Percentiles rank a stretch among this genome's conserved stretches.
phyloP scores from a whole-genome alignment of 208 protist species.

The Wallacemonas sp. region DNA sequence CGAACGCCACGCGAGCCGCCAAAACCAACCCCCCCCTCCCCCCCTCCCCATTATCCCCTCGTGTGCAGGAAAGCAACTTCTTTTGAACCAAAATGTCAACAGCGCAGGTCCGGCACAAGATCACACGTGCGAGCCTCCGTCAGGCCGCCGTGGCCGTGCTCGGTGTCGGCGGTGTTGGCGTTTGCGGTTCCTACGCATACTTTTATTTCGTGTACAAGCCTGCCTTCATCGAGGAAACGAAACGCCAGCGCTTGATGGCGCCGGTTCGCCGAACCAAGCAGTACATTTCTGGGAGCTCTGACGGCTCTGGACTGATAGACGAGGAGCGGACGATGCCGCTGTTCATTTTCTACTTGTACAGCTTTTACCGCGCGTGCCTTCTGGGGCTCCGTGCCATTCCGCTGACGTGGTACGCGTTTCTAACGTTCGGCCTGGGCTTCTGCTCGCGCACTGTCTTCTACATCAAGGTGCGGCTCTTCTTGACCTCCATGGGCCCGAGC shows the following conservation, averaged over 20 bases:
- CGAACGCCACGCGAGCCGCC: too few species aligned
- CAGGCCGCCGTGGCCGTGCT: slow-evolving; percentile 37
- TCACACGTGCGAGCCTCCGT: slow-evolving; percentile 48
- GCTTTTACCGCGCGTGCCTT: slow-evolving; percentile 32
- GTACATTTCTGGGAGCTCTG: slow-evolving; percentile 54
- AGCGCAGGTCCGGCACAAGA: slow-evolving; percentile 27
- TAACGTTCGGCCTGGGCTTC: slow-evolving; percentile 46
- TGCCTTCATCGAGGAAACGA: slow-evolving; percentile 22
- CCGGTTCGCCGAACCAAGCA: slow-evolving; percentile 48
- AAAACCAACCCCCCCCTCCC: too few species aligned
- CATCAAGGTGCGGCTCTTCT: slow-evolving; percentile 48
- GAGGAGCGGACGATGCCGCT: slow-evolving; percentile 30
- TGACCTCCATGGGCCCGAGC: slow-evolving; percentile 81
- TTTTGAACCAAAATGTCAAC: slow-evolving; percentile 28
- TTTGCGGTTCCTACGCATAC: slow-evolving; percentile 46
- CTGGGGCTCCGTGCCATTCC: slow-evolving; percentile 19
- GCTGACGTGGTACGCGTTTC: slow-evolving; percentile 39
- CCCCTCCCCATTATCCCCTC: too few species aligned
- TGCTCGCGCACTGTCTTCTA: slow-evolving; percentile 64
- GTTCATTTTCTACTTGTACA: slow-evolving; percentile 40
- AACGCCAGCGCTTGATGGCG: slow-evolving; percentile 21
- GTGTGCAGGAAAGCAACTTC: not conserved
- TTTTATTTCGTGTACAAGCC: slow-evolving; percentile 49
- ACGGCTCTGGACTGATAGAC: slow-evolving; percentile 28
- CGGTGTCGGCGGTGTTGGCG: slow-evolving; percentile 26